These are phyloP conservation scores for Cardamine chenopodiifolia DNA, from an alignment of 345 rosid species.

Conservation along the genomic window DNA sequence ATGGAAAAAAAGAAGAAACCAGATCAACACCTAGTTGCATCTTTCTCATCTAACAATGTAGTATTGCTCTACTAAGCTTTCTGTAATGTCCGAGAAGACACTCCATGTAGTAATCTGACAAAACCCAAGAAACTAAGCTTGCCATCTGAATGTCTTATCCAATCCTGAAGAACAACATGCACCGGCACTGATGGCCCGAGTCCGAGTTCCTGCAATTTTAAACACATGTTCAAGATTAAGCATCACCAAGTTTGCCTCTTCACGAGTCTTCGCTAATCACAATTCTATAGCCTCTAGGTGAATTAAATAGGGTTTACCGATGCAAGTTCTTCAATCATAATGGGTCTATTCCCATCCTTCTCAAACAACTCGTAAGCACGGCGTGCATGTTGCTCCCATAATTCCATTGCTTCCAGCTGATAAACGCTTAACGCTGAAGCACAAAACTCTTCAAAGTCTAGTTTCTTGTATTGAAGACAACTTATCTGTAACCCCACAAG, in stretches of 20 bases:
- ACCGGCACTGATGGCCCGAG: constrained; percentile 87
- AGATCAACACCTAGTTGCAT: constrained; percentile 29
- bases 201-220: constrained; percentile 72
- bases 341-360: constrained; percentile 84
- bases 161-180: constrained; percentile 87
- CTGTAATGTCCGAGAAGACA: constrained; percentile 72
- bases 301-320: constrained; percentile 49
- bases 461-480: constrained; percentile 73
- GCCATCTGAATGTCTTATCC: constrained; percentile 91
- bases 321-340: constrained; percentile 91
- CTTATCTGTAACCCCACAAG: constrained; percentile 56
- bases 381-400: constrained; percentile 90
- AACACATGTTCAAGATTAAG: constrained; percentile 8
- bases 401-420: constrained; percentile 83
- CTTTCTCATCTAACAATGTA: constrained; percentile 25
- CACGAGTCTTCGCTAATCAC: constrained; percentile 3
- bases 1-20: constrained; percentile 16
- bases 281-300: background rate
- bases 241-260: constrained; percentile 2
- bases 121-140: constrained; percentile 91
- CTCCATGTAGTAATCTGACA: constrained; percentile 85
- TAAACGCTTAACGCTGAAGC: constrained; percentile 85
- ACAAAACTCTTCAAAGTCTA: constrained; percentile 94
- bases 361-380: constrained; percentile 86
- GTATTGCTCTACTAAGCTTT: constrained; percentile 61